Evolutionary conservation across 192 early-diverging fungal species (phyloP), one percentile per base, ranked within the genome.

Genomic region (Coemansia sp.): DNA sequence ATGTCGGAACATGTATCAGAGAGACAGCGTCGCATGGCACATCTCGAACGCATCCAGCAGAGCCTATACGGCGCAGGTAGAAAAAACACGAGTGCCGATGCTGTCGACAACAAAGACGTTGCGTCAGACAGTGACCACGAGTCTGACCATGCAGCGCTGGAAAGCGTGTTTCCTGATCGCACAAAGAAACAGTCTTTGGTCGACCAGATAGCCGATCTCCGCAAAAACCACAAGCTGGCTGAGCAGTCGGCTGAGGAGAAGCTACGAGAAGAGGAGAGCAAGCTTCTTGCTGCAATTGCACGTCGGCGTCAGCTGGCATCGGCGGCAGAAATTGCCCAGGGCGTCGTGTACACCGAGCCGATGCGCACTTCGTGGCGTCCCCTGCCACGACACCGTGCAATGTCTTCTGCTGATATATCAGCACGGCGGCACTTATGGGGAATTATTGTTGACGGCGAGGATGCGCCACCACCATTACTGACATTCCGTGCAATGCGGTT

Each of bases 401-500:
- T 85, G 66, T 33, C 86, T 0, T 70, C 80, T 19, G 71, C 77
- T 30, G 80, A 83, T 6, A 44, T 80, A 19, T 67, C 83, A 37
- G 70, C 71, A 1, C 74, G 89, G 9, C 84, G 93, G n/a, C 78
- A 89, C 48, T 87, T 93, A 52, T 94, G 79, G 66, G 93, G 95
- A 66, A 98, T 98, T 57, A 62, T 93, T 59, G 85, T 87, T 2
- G 94, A 96, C 38, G 96, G 96, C 12, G 87, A 91, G 9, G 78
- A 94, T 49, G 67, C 86, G 0, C 91, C 93, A 3, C 90, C 94
- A 8, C 93, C 91, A 0, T 86, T 98, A 65, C 83, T 83, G 61
- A 81, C 84, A 4, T 95, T 95, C 71, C 67, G 80, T 68, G 82
- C 88, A 37, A 97, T 97, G 96, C 85, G 90, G 41, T 83, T 97